These are phyloP conservation scores for Vaccinium myrtillus DNA, from an alignment of 148 eudicot species.

Conservation along the genomic window DNA sequence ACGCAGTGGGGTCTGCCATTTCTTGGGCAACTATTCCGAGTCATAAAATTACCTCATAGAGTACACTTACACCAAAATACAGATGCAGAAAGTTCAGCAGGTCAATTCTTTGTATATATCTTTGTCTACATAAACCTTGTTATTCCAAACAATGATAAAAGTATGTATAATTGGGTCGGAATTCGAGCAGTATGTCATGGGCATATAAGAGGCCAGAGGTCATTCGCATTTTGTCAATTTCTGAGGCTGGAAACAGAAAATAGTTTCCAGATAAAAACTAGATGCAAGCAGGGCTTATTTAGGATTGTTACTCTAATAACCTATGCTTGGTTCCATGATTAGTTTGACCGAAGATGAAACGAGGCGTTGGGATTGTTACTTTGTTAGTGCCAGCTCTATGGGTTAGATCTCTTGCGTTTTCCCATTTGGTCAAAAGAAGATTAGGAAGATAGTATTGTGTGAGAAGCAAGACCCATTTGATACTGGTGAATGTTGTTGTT, in stretches of 20 bases:
- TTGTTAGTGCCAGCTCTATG: no score
- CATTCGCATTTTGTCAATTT: slow-evolving; percentile 23
- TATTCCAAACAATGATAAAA: neutral
- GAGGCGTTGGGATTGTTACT: no score
- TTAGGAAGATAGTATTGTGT: no score
- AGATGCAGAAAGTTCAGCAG: neutral
- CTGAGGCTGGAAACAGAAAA: slow-evolving; percentile 15
- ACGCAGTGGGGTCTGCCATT: neutral
- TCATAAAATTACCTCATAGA: neutral
- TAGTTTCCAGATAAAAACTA: slow-evolving; percentile 1
- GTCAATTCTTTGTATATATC: neutral
- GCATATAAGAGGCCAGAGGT: neutral
- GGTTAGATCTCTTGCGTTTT: no score
- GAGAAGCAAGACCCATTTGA: no score
- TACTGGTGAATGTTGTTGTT: no score
- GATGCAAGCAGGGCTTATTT: slow-evolving; percentile 13
- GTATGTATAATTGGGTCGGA: slow-evolving; percentile 3
- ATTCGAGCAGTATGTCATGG: slow-evolving; percentile 2
- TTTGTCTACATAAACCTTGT: neutral
- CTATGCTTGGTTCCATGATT: no score
- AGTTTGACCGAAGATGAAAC: no score
- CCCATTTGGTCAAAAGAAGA: no score
- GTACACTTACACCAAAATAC: neutral
- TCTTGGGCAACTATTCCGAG: neutral
- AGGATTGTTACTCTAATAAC: no score